phyloP scores from a whole-genome alignment of 2,329 filamentous ascomycete genomes.

The Talaromyces sp. region DNA sequence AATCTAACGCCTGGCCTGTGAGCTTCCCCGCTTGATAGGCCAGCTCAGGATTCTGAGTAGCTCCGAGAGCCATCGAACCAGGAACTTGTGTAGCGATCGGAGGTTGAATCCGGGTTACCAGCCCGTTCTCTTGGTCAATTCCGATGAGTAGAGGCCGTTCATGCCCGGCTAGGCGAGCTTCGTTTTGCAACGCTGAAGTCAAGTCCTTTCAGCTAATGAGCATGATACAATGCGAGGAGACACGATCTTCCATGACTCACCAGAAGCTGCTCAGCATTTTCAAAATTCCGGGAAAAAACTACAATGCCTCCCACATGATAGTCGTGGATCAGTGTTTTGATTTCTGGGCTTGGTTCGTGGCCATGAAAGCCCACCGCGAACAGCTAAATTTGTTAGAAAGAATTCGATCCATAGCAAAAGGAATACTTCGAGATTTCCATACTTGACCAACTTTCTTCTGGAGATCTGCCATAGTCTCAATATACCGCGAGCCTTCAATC shows the following conservation, averaged over 20 bases:
- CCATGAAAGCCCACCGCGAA: slow-evolving; percentile 51
- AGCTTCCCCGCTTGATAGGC: slow-evolving; percentile 40
- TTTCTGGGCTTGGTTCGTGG: slow-evolving; percentile 41
- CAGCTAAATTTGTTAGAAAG: slow-evolving; percentile 33
- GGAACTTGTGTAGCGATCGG: slow-evolving; percentile 46
- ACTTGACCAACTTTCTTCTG: slow-evolving; percentile 41
- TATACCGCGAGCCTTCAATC: no score
- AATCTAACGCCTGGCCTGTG: slow-evolving; percentile 43
- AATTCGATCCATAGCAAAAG: neutral
- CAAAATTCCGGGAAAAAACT: slow-evolving; percentile 48
- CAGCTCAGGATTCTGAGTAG: slow-evolving; percentile 40
- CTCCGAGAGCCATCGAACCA: slow-evolving; percentile 49
- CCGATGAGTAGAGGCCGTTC: slow-evolving; percentile 47
- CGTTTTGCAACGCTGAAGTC: slow-evolving; percentile 41
- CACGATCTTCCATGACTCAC: slow-evolving; percentile 12
- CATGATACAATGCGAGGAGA: neutral
- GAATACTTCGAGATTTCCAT: neutral
- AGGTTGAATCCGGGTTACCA: slow-evolving; percentile 47
- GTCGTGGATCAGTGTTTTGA: slow-evolving; percentile 46
- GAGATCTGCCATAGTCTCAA: slow-evolving; percentile 26
- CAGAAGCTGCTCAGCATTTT: slow-evolving; percentile 42
- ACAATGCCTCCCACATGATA: slow-evolving; percentile 47
- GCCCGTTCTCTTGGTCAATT: slow-evolving; percentile 51
- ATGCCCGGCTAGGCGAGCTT: slow-evolving; percentile 44
- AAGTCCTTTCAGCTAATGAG: slow-evolving; percentile 25